Conservation (phyloP, 805 yeast genomes). For the Nakazawaea holstii region DNA sequence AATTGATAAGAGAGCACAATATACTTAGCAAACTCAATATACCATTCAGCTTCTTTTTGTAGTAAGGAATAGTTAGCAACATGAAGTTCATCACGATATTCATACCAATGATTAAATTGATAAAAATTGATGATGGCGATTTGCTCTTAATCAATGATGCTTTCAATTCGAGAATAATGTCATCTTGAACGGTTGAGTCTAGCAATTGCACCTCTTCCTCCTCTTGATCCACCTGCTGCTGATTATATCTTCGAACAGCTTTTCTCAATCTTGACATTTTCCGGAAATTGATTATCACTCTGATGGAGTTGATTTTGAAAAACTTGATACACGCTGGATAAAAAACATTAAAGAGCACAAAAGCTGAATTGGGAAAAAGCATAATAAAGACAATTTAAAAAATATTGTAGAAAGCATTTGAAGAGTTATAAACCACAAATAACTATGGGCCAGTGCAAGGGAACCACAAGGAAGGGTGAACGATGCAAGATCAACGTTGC, state of each 20-base stretch:
- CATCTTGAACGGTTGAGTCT: constrained; percentile 7
- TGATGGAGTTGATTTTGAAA: not conserved
- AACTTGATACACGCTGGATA: not conserved
- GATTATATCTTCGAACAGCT: constrained; percentile 1
- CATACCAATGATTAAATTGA: constrained; percentile 13
- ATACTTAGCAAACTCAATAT: constrained; percentile 21
- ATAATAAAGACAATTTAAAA: not conserved
- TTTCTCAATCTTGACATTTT: constrained; percentile 10
- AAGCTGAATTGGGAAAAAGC: constrained; percentile 1
- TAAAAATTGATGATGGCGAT: not conserved
- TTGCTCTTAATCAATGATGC: not conserved
- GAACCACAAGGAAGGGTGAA: constrained; percentile 34
- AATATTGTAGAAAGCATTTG: not conserved
- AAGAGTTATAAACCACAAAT: not conserved
- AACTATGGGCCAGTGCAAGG: constrained; percentile 29
- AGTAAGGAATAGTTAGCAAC: constrained; percentile 22
- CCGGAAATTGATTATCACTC: not conserved
- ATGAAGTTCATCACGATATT: constrained; percentile 20
- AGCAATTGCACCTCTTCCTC: not conserved
- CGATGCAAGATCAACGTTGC: constrained; percentile 30
- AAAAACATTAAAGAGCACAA: too few relatives aligned
- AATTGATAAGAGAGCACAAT: constrained; percentile 14
- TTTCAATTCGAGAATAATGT: constrained; percentile 6
- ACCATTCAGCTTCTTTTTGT: constrained; percentile 19
- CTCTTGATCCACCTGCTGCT: not conserved